phyloP scores from a whole-genome alignment of 352 stramenopile genomes.

The Elongisporangium senticosum region DNA sequence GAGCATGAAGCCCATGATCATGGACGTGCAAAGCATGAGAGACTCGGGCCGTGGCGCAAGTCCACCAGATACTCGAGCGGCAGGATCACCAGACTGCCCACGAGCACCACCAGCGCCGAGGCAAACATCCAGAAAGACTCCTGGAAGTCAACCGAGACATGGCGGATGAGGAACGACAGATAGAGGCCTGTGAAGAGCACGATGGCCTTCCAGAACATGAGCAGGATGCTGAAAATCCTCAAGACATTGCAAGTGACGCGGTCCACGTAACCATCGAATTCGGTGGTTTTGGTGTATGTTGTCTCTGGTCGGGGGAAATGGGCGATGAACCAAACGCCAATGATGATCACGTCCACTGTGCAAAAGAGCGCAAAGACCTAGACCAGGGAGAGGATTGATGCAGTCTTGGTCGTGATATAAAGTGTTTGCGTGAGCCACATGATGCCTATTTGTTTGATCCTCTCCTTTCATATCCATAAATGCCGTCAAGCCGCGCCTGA shows the following conservation, averaged over 20 bases:
- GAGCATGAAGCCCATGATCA: slow-evolving; percentile 41
- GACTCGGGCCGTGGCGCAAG: slow-evolving; percentile 17
- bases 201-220: slow-evolving; percentile 59
- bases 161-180: slow-evolving; percentile 54
- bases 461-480: too few relatives aligned
- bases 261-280: slow-evolving; percentile 24
- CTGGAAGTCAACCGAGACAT: slow-evolving; percentile 62
- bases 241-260: slow-evolving; percentile 25
- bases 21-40: slow-evolving; percentile 24
- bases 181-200: slow-evolving; percentile 37
- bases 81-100: slow-evolving; percentile 38
- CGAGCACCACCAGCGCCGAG: slow-evolving; percentile 39
- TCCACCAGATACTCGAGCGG: slow-evolving; percentile 45
- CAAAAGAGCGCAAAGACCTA: too few relatives aligned
- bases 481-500: too few relatives aligned
- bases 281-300: neutral
- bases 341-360: too few relatives aligned
- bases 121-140: slow-evolving; percentile 62
- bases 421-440: too few relatives aligned
- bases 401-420: too few relatives aligned
- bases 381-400: too few relatives aligned
- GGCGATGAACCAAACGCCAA: too few relatives aligned
- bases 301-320: too few relatives aligned
- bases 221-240: slow-evolving; percentile 41
- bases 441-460: too few relatives aligned